Conservation (phyloP, 2,329 filamentous ascomycete species). For the Xylariaceae sp. region DNA sequence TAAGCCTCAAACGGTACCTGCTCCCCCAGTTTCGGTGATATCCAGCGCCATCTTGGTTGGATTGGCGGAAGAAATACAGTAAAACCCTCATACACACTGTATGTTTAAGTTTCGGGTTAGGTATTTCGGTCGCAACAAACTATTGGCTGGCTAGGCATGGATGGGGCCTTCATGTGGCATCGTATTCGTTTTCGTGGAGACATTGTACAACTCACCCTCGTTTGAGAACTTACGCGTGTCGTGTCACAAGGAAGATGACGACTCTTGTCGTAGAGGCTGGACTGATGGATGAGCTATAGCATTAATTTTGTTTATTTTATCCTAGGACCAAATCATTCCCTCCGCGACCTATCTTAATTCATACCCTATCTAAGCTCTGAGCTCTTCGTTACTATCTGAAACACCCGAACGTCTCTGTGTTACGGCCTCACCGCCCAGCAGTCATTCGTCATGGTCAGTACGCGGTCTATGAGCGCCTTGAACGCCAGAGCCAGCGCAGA, state of each 20-base stretch:
- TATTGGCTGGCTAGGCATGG: not conserved
- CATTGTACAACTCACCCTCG: not conserved
- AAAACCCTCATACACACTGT: no score
- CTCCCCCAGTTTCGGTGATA: no score
- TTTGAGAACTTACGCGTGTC: no score
- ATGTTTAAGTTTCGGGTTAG: no score
- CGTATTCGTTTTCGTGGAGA: slow-evolving; percentile 19
- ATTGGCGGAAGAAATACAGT: no score
- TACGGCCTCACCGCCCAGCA: not conserved
- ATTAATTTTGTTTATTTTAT: not conserved
- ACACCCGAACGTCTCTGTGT: not conserved
- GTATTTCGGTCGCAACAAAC: no score
- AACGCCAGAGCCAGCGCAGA: slow-evolving; percentile 23
- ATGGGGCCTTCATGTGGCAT: not conserved
- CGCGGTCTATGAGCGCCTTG: slow-evolving; percentile 9
- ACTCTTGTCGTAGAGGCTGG: not conserved
- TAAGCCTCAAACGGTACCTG: no score
- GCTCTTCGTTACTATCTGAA: not conserved
- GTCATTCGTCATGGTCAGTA: slow-evolving; percentile 15
- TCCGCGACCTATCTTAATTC: not conserved
- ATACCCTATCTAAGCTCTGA: not conserved
- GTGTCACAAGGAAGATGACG: no score
- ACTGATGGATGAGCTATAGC: not conserved
- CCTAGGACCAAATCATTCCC: not conserved
- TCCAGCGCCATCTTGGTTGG: no score